phyloP scores from a whole-genome alignment of 768 basidiomycete genomes.

The Astraeus odoratus region DNA sequence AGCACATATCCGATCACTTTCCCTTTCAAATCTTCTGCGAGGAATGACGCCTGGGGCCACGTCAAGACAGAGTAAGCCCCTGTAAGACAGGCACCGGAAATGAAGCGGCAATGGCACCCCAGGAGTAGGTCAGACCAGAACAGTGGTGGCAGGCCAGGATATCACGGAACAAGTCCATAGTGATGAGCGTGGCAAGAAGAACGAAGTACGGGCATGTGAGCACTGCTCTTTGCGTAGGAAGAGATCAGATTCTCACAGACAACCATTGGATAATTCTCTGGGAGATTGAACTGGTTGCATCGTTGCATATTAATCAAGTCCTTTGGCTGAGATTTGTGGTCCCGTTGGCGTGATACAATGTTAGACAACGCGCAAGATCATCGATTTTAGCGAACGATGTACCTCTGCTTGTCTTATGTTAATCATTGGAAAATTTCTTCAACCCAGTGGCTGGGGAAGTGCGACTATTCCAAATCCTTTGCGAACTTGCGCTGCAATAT shows the following conservation, averaged over 20 bases:
- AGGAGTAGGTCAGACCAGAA: not conserved
- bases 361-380: not conserved
- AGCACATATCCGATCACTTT: constrained; percentile 42
- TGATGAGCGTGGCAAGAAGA: too few relatives aligned
- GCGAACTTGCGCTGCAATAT: too few relatives aligned
- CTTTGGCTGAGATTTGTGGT: constrained; percentile 27
- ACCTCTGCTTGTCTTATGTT: constrained; percentile 27
- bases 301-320: constrained; percentile 45
- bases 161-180: too few relatives aligned
- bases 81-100: not conserved
- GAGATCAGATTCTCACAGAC: too few relatives aligned
- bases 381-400: constrained; percentile 1
- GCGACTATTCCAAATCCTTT: too few relatives aligned
- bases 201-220: too few relatives aligned
- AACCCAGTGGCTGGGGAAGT: too few relatives aligned
- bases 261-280: constrained; percentile 39
- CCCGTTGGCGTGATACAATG: not conserved
- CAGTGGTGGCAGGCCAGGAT: too few relatives aligned
- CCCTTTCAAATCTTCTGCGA: constrained; percentile 43
- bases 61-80: constrained; percentile 27
- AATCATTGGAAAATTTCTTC: not conserved
- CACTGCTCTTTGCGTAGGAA: too few relatives aligned
- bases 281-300: constrained; percentile 47
- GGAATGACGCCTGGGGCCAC: constrained; percentile 50
- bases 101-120: too few relatives aligned